These are phyloP conservation scores for Talaromyces pinophilus DNA, from an alignment of 2,329 filamentous ascomycete species.

Conservation along the genomic window DNA sequence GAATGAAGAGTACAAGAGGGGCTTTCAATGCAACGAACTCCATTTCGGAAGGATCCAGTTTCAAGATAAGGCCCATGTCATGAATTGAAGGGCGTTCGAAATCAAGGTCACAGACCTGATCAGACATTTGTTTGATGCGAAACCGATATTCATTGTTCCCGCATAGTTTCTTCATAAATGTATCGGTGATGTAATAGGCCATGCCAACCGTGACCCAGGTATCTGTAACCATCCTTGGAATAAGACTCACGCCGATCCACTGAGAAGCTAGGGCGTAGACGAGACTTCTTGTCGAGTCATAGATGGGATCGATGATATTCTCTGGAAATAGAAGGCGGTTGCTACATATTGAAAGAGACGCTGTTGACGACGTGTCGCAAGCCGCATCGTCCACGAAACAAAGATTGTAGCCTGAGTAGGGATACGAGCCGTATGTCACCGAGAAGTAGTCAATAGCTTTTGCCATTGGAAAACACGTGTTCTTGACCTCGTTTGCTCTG, in stretches of 20 bases:
- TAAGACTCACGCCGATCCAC: conserved; percentile 91
- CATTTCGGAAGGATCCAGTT: conserved; percentile 79
- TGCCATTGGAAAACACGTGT: conserved; percentile 82
- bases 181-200: conserved; percentile 91
- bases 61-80: conserved; percentile 73
- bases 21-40: conserved; percentile 92
- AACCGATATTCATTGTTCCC: conserved; percentile 95
- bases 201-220: conserved; percentile 88
- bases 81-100: conserved; percentile 78
- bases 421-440: conserved; percentile 83
- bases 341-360: conserved; percentile 84
- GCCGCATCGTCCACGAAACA: conserved; percentile 91
- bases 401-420: conserved; percentile 87
- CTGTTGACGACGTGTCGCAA: conserved; percentile 72
- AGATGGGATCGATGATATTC: conserved; percentile 80
- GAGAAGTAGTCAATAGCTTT: conserved; percentile 88
- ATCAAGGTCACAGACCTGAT: conserved; percentile 79
- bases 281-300: conserved; percentile 76
- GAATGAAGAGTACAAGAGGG: conserved; percentile 85
- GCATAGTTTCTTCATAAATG: conserved; percentile 85
- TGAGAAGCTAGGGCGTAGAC: conserved; percentile 85
- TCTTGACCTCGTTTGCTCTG: conserved; percentile 76
- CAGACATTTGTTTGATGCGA: conserved; percentile 80
- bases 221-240: conserved; percentile 77
- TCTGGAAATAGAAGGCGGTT: conserved; percentile 81